Base-by-base conservation (phyloP, 139 green algal genomes). In the Chlorella vulgaris region DNA sequence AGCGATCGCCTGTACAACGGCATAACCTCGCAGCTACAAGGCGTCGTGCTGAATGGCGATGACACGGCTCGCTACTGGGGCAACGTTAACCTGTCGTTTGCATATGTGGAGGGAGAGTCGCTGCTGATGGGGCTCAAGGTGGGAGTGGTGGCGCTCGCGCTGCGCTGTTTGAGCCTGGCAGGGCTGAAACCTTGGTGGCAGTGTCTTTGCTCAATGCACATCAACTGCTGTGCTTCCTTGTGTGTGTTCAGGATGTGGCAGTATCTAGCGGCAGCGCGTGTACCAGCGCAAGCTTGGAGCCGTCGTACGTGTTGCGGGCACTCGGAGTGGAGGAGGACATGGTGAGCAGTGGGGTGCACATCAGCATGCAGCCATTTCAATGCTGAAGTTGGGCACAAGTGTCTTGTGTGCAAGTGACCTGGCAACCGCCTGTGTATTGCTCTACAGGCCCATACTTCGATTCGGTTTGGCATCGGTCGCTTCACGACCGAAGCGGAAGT, bases 71-170 rank as follows among this genome's bases (percentile, higher is more conserved):
- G 84, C 31, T 88, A 88, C 80, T 88, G 84, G 84, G 84, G 84
- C 35, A 86, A 98, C 84, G 81, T 95, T 7, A 99, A 99, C 91
- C 85, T 99, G 42, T 97, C 91, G 21, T 99, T 99, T 86, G 94
- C 95, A 0, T 98, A 97, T 78, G 97, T 99, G 60, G 97, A 99
- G 90, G 97, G 97, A 4, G 95, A 98, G 84, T 95, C 89, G 15
- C 88, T 99, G 51, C 93, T 99, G 67, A 99, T 99, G 97, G 96
- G 96, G 8, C 92, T 99, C 26, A 98, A 98, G 93, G 93, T 94
- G 63, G 5, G 70, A 22, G 22, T 5, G 5, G 19, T 2, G 24
- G 28, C 33, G 60, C 60, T 67, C 35, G 22, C n/a, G 7, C n/a
- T 26, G 22, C 4, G 3, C 60, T 67, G 60, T n/a, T n/a, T 19